Base-by-base conservation (phyloP, 2,329 filamentous ascomycete species). In the Alternaria novae-zelandiae region DNA sequence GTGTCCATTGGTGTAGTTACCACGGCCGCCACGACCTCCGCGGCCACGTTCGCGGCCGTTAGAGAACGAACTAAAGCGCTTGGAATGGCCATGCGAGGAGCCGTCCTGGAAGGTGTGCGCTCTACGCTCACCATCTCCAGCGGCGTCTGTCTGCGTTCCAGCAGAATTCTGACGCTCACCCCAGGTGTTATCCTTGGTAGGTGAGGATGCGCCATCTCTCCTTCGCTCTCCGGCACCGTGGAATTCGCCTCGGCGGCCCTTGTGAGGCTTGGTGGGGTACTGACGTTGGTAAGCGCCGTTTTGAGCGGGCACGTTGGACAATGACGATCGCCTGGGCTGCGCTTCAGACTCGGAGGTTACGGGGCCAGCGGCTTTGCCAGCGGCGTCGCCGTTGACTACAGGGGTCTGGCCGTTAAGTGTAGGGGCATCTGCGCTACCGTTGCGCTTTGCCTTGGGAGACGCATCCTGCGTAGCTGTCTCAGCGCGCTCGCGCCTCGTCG, bases 21-120 rank as follows among this genome's bases (percentile, higher is more conserved):
- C 76, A 55, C 85, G 80, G 45, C 81, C 81, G 46, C 83, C 82
- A 61, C 84, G 82, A 56, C 74, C 81, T 57, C 85, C 85, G 63
- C 85, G 82, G 25, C 81, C 82, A 60, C 86, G 85, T 64, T 82
- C 79, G 44, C 83, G 77, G 32, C 70, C 69, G 25, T 68, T 73
- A 50, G 80, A 74, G 51, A 82, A 78, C 2, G 78, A 77, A 25
- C 74, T 70, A 63, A 71, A 81, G 43, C 78, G 78, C 45, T 68
- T 78, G 79, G 41, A 69, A 32, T 75, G 72, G 13, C 70, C 67
- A 28, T 71, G 69, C 20, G 49, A 21, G 5, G 75, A 70, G 13
- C 73, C 77, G 50, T 80, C 79, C 25, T 65, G 64, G n/a, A 72
- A 68, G 7, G 59, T 63, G 11, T 71, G 69, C 6, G 69, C 64